These are phyloP conservation scores for Aspergillus pseudoglaucus DNA, from an alignment of 2,329 filamentous ascomycete species.

Conservation along the genomic window DNA sequence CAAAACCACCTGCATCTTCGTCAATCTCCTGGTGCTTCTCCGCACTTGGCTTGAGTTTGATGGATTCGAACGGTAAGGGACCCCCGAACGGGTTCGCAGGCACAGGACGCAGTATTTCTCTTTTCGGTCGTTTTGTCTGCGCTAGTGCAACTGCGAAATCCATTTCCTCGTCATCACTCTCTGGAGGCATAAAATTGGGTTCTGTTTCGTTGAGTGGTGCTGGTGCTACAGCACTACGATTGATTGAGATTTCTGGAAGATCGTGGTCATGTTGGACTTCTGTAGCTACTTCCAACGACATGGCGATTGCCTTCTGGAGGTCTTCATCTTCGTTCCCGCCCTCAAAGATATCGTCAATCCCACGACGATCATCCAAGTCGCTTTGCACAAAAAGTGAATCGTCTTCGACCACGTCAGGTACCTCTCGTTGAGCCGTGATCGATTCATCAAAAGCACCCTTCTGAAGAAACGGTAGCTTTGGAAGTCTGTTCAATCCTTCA, in stretches of 20 bases:
- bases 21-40: slow-evolving; percentile 46
- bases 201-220: slow-evolving; percentile 19
- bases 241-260: slow-evolving; percentile 28
- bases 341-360: slow-evolving; percentile 54
- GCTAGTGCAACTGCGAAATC: slow-evolving; percentile 72
- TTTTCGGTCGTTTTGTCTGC: slow-evolving; percentile 60
- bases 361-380: slow-evolving; percentile 15
- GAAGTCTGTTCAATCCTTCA: slow-evolving; percentile 77
- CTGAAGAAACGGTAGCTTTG: slow-evolving; percentile 49
- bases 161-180: slow-evolving; percentile 68
- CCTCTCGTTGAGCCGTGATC: slow-evolving; percentile 24
- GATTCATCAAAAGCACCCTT: slow-evolving; percentile 32
- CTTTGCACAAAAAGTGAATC: slow-evolving; percentile 53
- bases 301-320: slow-evolving; percentile 70
- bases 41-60: slow-evolving; percentile 56
- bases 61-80: slow-evolving; percentile 79
- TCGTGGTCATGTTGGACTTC: slow-evolving; percentile 35
- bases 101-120: slow-evolving; percentile 33
- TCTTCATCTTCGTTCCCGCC: slow-evolving; percentile 61
- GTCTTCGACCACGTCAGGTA: slow-evolving; percentile 38
- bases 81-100: slow-evolving; percentile 62
- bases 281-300: slow-evolving; percentile 59
- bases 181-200: slow-evolving; percentile 26
- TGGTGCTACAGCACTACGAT: slow-evolving; percentile 43
- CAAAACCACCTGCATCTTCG: slow-evolving; percentile 58